A percentile compares a stretch with the other conserved stretches of the same genome.
Conservation (phyloP, 2,329 filamentous ascomycete genomes). For the Ciborinia camelliae region DNA sequence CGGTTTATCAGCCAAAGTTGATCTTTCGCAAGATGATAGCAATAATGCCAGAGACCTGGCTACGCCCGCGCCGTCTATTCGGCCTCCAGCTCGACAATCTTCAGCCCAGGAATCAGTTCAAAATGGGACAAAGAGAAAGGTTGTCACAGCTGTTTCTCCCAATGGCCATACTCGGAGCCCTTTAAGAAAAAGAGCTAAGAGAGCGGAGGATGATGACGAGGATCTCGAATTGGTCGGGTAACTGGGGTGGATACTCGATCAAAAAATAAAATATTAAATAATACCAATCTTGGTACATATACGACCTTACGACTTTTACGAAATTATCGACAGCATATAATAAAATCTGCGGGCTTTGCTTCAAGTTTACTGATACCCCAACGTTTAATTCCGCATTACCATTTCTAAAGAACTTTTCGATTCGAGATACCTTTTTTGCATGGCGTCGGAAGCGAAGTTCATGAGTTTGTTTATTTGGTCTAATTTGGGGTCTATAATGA, state of each 20-base stretch:
- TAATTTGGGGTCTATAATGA: background rate
- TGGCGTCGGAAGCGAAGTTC: background rate
- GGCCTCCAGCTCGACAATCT: background rate
- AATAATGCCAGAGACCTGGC: background rate
- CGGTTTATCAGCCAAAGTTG: background rate
- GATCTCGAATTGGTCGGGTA: background rate
- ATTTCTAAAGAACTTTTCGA: background rate
- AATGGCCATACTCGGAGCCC: background rate
- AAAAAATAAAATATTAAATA: background rate
- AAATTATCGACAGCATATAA: too few relatives aligned
- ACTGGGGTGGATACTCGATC: background rate
- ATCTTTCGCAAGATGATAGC: background rate
- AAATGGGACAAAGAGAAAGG: background rate
- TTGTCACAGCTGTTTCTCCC: background rate
- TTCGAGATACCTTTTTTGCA: background rate
- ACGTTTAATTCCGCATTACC: background rate
- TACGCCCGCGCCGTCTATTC: too few relatives aligned
- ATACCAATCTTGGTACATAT: background rate
- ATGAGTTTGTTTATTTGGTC: background rate
- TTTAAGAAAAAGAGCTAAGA: background rate
- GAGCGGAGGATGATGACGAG: background rate
- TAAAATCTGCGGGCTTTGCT: background rate
- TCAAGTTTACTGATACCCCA: background rate
- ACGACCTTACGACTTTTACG: background rate
- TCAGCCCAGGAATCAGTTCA: background rate